Evolutionary conservation across 495 filamentous ascomycete genomes (phyloP).

Genomic region (Chaetomium fimeti): DNA sequence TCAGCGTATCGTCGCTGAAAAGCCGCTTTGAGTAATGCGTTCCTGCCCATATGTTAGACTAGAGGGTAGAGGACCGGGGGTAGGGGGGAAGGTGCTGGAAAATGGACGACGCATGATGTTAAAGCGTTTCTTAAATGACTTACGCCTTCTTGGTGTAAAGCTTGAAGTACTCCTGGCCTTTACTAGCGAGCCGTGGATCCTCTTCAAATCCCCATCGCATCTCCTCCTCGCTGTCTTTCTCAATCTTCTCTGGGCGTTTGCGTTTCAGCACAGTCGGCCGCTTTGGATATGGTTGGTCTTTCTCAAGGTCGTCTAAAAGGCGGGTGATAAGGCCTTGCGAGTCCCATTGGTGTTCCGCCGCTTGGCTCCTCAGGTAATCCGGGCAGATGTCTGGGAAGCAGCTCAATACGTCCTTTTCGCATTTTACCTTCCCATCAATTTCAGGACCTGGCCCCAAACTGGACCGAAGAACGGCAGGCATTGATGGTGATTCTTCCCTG

Average conservation of each 20-base stretch:
- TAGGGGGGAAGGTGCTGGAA: background rate
- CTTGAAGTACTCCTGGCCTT: conserved; percentile 15
- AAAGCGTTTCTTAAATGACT: conserved; percentile 3
- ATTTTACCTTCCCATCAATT: background rate
- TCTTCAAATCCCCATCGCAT: conserved; percentile 17
- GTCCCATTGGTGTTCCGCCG: conserved; percentile 20
- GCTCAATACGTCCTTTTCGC: conserved; percentile 29
- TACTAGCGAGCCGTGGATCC: background rate
- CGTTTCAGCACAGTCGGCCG: conserved; percentile 33
- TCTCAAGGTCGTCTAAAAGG: conserved; percentile 41
- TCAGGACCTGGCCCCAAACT: background rate
- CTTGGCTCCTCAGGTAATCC: conserved; percentile 29
- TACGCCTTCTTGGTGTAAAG: conserved; percentile 23
- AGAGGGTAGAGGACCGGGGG: background rate
- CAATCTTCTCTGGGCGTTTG: conserved; percentile 33
- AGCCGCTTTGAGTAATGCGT: conserved; percentile 26
- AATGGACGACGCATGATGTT: background rate
- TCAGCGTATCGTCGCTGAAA: conserved; percentile 29
- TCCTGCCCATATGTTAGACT: conserved; percentile 19
- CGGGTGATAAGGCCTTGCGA: conserved; percentile 24
- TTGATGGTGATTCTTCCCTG: conserved; percentile 9
- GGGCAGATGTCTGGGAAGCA: conserved; percentile 45
- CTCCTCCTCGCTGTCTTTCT: conserved; percentile 22
- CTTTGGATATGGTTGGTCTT: conserved; percentile 37
- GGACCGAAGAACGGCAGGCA: conserved; percentile 14